phyloP scores from a whole-genome alignment of 768 basidiomycete species.

The Harrya chromipes region DNA sequence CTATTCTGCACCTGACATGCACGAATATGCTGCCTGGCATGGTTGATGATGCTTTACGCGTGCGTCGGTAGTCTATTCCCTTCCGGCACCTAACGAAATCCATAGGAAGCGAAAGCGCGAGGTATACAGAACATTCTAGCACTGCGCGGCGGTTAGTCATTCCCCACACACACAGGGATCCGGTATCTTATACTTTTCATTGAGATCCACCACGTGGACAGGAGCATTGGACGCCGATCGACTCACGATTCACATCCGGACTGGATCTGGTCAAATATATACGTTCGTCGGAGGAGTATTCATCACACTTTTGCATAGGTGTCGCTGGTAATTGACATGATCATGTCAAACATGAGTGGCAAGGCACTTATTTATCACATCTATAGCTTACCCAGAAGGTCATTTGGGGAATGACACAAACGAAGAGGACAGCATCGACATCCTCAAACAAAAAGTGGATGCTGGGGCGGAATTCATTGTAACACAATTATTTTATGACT shows the following conservation, averaged over 20 bases:
- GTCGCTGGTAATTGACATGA: constrained; percentile 67
- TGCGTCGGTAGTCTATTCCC: constrained; percentile 33
- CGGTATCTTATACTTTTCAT: neutral
- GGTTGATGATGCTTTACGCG: constrained; percentile 82
- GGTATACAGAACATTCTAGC: constrained; percentile 91
- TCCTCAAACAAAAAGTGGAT: constrained; percentile 84
- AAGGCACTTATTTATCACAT: neutral
- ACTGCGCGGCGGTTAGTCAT: constrained; percentile 74
- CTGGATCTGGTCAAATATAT: constrained; percentile 92
- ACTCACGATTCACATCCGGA: constrained; percentile 80
- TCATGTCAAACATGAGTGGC: neutral
- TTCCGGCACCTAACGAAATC: constrained; percentile 3
- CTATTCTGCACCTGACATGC: constrained; percentile 92
- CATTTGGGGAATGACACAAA: constrained; percentile 60
- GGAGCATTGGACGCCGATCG: constrained; percentile 88
- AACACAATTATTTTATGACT: constrained; percentile 96
- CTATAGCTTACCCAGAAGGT: constrained; percentile 85
- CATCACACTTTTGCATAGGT: constrained; percentile 87
- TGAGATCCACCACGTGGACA: constrained; percentile 90
- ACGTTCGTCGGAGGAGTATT: constrained; percentile 68
- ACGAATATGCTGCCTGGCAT: constrained; percentile 93
- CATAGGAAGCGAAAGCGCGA: constrained; percentile 71
- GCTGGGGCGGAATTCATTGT: constrained; percentile 96
- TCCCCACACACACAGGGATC: too few relatives aligned
- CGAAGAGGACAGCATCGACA: constrained; percentile 61